Evolutionary conservation across 352 stramenopile genomes (phyloP).

Genomic region (Pythium diclinum): DNA sequence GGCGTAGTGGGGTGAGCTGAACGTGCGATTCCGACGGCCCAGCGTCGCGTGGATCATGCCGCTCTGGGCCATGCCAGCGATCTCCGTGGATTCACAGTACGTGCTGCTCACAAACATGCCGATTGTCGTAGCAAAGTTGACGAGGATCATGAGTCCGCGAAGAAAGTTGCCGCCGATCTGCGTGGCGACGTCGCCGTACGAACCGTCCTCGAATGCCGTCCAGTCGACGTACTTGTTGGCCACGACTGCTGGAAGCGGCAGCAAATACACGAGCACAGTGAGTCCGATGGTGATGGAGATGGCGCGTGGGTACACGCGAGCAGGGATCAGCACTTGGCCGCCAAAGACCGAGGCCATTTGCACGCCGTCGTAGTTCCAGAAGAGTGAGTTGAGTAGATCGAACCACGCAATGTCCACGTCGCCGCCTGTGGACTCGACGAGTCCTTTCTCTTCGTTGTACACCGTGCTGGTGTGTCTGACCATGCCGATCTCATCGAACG

Average conservation of each 20-base stretch:
- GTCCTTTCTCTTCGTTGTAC: not conserved
- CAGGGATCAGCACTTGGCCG: slow-evolving; percentile 70
- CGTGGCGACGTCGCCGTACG: slow-evolving; percentile 6
- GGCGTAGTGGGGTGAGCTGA: slow-evolving; percentile 28
- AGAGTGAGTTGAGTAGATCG: slow-evolving; percentile 85
- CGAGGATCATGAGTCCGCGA: slow-evolving; percentile 70
- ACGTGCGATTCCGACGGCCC: slow-evolving; percentile 34
- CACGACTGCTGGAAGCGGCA: slow-evolving; percentile 63
- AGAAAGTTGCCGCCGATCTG: slow-evolving; percentile 71
- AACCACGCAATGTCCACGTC: slow-evolving; percentile 44
- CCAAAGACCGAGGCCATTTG: slow-evolving; percentile 76
- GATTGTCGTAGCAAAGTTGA: slow-evolving; percentile 76
- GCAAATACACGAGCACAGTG: slow-evolving; percentile 53
- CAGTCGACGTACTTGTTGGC: slow-evolving; percentile 23
- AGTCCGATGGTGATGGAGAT: slow-evolving; percentile 73
- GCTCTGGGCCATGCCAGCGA: slow-evolving; percentile 66
- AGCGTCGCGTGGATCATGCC: slow-evolving; percentile 75
- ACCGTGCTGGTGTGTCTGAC: not conserved
- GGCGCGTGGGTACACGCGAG: slow-evolving; percentile 54
- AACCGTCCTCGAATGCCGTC: slow-evolving; percentile 21
- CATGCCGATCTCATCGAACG: slow-evolving; percentile 11
- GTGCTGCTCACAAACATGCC: slow-evolving; percentile 89
- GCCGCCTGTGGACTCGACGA: slow-evolving; percentile 1
- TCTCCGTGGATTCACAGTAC: slow-evolving; percentile 83
- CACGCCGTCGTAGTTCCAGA: slow-evolving; percentile 92